Base-by-base conservation (phyloP, 2,329 filamentous ascomycete species). In the Mycocentrospora acerina region DNA sequence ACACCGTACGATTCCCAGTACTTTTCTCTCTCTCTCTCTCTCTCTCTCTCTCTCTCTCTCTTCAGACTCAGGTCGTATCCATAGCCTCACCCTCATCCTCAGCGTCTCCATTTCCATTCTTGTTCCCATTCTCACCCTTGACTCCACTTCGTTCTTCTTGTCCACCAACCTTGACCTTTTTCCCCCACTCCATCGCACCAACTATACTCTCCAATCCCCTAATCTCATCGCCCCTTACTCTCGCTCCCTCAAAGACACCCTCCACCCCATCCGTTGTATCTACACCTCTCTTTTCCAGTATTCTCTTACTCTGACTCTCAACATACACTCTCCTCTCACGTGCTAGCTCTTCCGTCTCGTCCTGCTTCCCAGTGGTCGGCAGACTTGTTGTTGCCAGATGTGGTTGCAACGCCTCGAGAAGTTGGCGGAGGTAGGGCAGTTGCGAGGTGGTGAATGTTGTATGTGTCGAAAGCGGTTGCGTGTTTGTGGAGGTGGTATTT, bases 381-480 rank as follows among this genome's bases (percentile, higher is more conserved):
- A 47, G 53, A 46, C 28, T 59, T 45, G 46, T 74, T 66, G 32
- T 71, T 19, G 57, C 52, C 18, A 94, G 70, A 42, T 84, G 81
- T 0, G 86, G 82, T 45, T 83, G 74, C 24, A 95, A 71, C 10
- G 79, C 76, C 8, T 80, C 74, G 32, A 95, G 72, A 7, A 94
- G 74, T 7, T 81, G 72, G 42, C 87, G 82, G 30, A 98, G 74
- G 1, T 88, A 82, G 18, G 89, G 88, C 14, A 96, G 74, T 62
- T 97, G 91, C 2, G 85, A 86, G 14, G 94, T 76, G 1, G 88
- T 83, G 64, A 96, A 95, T 12, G 81, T 78, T 0, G 86, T 80
- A 13, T 86, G 88, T 4, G 86, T 88, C 9, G 79, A 78, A 18
- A 90, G 73, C 5, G 41, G 28, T 9, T 85, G 55, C 14, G 49